These are phyloP conservation scores for Beauveria medogensis DNA, from an alignment of 2,329 filamentous ascomycete species.

Conservation along the genomic window DNA sequence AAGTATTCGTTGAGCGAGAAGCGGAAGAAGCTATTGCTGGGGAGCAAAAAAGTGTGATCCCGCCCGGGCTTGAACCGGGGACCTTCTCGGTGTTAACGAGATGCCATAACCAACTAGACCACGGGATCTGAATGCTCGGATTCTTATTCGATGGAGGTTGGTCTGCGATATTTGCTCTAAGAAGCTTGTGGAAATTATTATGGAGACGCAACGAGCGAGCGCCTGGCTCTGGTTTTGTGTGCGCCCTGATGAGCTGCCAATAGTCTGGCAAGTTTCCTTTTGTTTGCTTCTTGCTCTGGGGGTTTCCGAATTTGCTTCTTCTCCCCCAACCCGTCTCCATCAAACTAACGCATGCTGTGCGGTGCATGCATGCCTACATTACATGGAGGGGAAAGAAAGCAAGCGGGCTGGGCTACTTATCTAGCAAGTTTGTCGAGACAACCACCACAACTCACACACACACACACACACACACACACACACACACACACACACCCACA, in stretches of 20 bases:
- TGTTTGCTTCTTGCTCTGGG: neutral
- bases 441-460: neutral
- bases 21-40: neutral
- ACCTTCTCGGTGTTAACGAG: conserved; percentile 13
- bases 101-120: conserved; percentile 13
- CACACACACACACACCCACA: neutral
- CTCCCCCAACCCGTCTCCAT: neutral
- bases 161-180: neutral
- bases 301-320: neutral
- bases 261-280: neutral
- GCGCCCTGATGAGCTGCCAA: too few relatives aligned
- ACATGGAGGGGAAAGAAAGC: too few relatives aligned
- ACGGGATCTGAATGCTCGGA: conserved; percentile 3
- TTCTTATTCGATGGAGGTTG: conserved; percentile 3
- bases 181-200: neutral
- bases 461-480: too few relatives aligned
- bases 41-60: conserved; percentile 9
- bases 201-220: neutral
- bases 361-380: too few relatives aligned
- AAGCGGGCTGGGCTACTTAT: too few relatives aligned
- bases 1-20: neutral
- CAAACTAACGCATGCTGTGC: too few relatives aligned
- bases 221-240: neutral
- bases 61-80: conserved; percentile 13
- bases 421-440: neutral